These are phyloP conservation scores for Choiromyces venosus DNA, from an alignment of 495 filamentous ascomycete genomes.

Conservation along the genomic window DNA sequence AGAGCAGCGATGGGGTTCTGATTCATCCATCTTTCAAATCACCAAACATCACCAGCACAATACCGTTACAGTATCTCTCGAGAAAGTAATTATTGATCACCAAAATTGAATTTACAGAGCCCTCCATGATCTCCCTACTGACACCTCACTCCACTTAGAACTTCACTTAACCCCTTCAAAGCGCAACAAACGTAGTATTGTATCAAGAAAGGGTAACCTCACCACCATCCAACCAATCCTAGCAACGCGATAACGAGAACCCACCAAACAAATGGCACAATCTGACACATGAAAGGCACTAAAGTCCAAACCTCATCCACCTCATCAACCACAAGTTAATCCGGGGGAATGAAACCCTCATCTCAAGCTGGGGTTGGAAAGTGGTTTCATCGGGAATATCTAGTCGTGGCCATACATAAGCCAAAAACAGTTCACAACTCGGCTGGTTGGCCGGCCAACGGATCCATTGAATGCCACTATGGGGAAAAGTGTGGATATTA, in stretches of 20 bases:
- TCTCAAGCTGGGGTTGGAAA: not conserved
- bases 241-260: not conserved
- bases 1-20: not conserved
- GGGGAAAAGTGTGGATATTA: not conserved
- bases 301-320: not conserved
- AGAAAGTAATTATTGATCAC: no score
- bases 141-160: not conserved
- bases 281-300: not conserved
- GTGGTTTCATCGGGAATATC: not conserved
- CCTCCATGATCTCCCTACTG: not conserved
- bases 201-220: not conserved
- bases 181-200: not conserved
- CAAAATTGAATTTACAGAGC: not conserved
- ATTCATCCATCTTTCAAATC: not conserved
- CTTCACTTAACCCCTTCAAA: not conserved
- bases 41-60: not conserved
- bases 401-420: not conserved
- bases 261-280: not conserved
- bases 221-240: not conserved
- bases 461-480: not conserved
- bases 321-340: not conserved
- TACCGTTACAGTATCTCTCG: no score
- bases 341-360: slow-evolving; percentile 1
- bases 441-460: not conserved
- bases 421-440: not conserved